Percentiles rank a stretch among this genome's conserved stretches.
phyloP scores from a whole-genome alignment of 2,329 filamentous ascomycete species.

The Colletotrichum musicola region DNA sequence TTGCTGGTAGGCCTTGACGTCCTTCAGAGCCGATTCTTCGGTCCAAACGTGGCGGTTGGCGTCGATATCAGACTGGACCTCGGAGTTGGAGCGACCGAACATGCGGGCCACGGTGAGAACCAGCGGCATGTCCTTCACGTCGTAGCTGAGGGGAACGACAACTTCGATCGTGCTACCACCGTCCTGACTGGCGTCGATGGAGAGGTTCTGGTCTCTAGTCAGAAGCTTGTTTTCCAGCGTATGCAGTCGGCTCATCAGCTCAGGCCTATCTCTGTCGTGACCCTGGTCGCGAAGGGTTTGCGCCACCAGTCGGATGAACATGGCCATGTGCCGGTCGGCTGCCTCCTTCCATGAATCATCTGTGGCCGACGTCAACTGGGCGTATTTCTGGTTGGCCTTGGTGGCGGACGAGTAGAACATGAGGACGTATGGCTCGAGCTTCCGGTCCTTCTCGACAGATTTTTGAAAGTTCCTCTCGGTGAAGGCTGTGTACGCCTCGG shows the following conservation, averaged over 20 bases:
- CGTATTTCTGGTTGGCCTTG: constrained; percentile 81
- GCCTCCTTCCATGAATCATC: constrained; percentile 93
- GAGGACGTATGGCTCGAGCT: constrained; percentile 91
- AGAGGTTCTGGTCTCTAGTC: constrained; percentile 91
- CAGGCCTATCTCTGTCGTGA: constrained; percentile 85
- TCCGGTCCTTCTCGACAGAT: constrained; percentile 92
- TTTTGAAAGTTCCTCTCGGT: constrained; percentile 90
- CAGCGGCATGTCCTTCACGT: constrained; percentile 97
- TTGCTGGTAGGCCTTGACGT: constrained; percentile 94
- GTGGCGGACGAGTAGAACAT: constrained; percentile 97
- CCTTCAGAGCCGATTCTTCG: constrained; percentile 88
- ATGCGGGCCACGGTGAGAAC: constrained; percentile 89
- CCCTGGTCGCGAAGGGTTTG: constrained; percentile 85
- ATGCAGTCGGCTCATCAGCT: constrained; percentile 82
- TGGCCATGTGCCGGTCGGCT: constrained; percentile 92
- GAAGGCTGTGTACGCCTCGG: constrained; percentile 92
- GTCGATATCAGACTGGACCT: constrained; percentile 90
- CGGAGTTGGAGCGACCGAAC: constrained; percentile 82
- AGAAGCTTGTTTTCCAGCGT: constrained; percentile 94
- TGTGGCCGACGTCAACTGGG: constrained; percentile 79
- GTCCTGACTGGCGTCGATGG: constrained; percentile 70
- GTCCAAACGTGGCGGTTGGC: constrained; percentile 86
- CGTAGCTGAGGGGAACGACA: constrained; percentile 84
- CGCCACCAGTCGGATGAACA: constrained; percentile 90
- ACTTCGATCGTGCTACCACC: constrained; percentile 81